These are phyloP conservation scores for Raddia distichophylla DNA, from an alignment of 176 grass and related monocot genomes.

Conservation along the genomic window DNA sequence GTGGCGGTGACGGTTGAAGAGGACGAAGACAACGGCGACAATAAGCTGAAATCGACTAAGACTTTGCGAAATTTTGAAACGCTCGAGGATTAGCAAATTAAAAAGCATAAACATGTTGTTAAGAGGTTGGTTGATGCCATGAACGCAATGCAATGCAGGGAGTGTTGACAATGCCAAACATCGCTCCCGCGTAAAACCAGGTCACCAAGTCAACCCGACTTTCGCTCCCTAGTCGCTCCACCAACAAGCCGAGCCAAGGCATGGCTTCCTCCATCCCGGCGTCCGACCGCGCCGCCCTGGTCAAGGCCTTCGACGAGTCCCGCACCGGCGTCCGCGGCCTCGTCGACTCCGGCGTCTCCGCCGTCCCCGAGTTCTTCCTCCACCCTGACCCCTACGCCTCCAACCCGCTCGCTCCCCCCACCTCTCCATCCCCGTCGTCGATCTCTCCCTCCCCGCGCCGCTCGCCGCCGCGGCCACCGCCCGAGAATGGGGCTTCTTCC, in stretches of 20 bases:
- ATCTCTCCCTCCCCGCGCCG: constrained; percentile 52
- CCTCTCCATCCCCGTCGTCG: constrained; percentile 51
- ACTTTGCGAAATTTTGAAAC: too few species aligned
- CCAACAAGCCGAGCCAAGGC: neutral
- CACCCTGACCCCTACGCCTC: constrained; percentile 49
- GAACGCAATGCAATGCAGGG: too few species aligned
- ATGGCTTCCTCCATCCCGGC: constrained; percentile 40
- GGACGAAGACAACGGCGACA: too few species aligned
- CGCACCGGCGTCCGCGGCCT: constrained; percentile 77
- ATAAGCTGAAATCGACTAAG: too few species aligned
- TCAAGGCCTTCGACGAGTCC: constrained; percentile 83
- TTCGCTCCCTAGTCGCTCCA: neutral
- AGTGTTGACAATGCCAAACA: too few species aligned
- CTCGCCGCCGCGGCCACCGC: constrained; percentile 45
- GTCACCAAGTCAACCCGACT: too few species aligned
- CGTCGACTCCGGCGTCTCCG: constrained; percentile 67
- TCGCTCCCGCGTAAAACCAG: too few species aligned
- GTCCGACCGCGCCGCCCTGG: constrained; percentile 49
- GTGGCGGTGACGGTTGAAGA: too few species aligned
- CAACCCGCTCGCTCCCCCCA: constrained; percentile 24
- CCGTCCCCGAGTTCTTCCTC: constrained; percentile 54
- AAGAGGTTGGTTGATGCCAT: too few species aligned
- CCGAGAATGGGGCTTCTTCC: constrained; percentile 77
- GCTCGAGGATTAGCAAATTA: too few species aligned
- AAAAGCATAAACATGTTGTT: too few species aligned